Conservation (phyloP, 768 basidiomycete genomes). For the Multifurca ochricompacta region DNA sequence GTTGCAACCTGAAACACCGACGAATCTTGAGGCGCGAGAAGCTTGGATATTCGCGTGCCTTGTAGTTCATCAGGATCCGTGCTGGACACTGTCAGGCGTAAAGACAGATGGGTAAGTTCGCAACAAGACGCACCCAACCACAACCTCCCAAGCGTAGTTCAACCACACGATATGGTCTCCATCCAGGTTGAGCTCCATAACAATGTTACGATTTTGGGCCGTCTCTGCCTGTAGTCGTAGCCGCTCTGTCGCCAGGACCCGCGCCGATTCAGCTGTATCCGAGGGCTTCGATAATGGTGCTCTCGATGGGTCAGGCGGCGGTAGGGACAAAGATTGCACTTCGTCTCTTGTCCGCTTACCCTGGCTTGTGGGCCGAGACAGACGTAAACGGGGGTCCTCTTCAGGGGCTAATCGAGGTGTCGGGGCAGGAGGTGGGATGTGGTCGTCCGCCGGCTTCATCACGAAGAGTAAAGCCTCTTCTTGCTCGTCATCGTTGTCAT, state of each 20-base stretch:
- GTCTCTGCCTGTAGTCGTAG: slow-evolving; percentile 87
- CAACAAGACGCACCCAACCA: slow-evolving; percentile 71
- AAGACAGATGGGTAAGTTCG: not conserved
- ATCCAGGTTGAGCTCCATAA: slow-evolving; percentile 89
- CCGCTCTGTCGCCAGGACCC: slow-evolving; percentile 82
- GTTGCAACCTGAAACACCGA: slow-evolving; percentile 83
- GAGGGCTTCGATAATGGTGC: slow-evolving; percentile 36
- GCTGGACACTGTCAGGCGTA: slow-evolving; percentile 34
- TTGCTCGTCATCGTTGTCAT: slow-evolving; percentile 83
- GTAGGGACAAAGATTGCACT: slow-evolving; percentile 21
- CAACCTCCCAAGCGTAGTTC: slow-evolving; percentile 91
- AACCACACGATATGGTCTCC: slow-evolving; percentile 94
- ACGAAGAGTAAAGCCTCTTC: slow-evolving; percentile 91
- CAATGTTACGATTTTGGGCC: slow-evolving; percentile 92
- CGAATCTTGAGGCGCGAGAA: slow-evolving; percentile 74
- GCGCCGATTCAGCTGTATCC: slow-evolving; percentile 64
- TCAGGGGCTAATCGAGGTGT: slow-evolving; percentile 42
- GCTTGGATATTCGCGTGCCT: slow-evolving; percentile 71
- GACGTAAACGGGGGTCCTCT: slow-evolving; percentile 43
- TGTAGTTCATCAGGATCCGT: slow-evolving; percentile 73
- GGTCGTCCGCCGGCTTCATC: slow-evolving; percentile 77
- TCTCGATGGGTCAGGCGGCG: slow-evolving; percentile 22
- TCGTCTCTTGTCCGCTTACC: slow-evolving; percentile 50
- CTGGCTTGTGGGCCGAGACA: slow-evolving; percentile 43
- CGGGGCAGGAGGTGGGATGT: slow-evolving; percentile 30